A percentile compares a stretch with the other conserved stretches of the same genome.
Evolutionary conservation across 139 green algal genomes (phyloP).

Genomic region (Mychonastes homosphaera): DNA sequence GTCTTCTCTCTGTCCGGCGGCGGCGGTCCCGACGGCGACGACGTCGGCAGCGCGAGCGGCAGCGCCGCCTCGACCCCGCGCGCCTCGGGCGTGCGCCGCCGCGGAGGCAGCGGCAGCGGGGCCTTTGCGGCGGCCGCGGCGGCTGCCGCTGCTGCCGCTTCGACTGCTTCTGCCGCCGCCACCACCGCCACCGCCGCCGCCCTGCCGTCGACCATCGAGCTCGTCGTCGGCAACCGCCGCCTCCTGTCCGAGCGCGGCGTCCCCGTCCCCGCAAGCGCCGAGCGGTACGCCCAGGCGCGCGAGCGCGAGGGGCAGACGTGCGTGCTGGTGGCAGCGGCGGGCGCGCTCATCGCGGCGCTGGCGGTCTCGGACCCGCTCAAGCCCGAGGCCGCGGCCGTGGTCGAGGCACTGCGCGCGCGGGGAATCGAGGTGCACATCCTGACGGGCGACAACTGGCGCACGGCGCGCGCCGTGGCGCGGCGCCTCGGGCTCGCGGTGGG

Average conservation of each 20-base stretch:
- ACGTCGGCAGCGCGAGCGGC: neutral
- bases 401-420: slow-evolving; percentile 38
- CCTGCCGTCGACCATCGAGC: no score
- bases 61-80: neutral
- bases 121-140: slow-evolving; percentile 1
- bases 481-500: slow-evolving; percentile 42
- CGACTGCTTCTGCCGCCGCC: neutral
- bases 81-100: neutral
- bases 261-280: slow-evolving; percentile 24
- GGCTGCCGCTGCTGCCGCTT: neutral
- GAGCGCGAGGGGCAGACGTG: slow-evolving; percentile 50
- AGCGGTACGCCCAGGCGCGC: slow-evolving; percentile 37
- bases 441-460: slow-evolving; percentile 83
- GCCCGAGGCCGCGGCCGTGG: slow-evolving; percentile 75
- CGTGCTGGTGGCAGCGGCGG: slow-evolving; percentile 55
- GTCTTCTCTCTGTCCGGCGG: no score
- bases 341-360: slow-evolving; percentile 43
- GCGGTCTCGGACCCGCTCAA: slow-evolving; percentile 78
- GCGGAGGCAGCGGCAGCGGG: neutral
- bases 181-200: neutral
- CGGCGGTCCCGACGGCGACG: neutral
- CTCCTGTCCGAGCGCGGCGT: slow-evolving; percentile 57
- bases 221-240: slow-evolving; percentile 67
- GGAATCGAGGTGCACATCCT: slow-evolving; percentile 43
- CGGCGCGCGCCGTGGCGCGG: slow-evolving; percentile 56